Evolutionary conservation across 2,329 filamentous ascomycete species (phyloP).

Genomic region (Teratosphaeria viscida): DNA sequence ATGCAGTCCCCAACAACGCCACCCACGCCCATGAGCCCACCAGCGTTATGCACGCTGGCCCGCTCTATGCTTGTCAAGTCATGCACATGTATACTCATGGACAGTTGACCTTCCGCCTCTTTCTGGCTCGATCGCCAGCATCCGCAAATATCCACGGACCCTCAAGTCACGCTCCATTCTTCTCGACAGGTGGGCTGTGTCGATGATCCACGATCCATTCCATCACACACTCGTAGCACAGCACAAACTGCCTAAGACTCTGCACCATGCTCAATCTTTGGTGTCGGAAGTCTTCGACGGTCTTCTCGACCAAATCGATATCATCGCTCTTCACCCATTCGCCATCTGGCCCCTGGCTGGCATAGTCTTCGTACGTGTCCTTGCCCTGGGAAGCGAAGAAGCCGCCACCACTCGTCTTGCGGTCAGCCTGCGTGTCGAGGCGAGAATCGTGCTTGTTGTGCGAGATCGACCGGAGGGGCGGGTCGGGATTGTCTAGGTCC

Average conservation of each 20-base stretch:
- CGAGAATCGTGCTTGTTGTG: not conserved
- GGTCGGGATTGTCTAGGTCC: slow-evolving; percentile 27
- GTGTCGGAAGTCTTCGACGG: slow-evolving; percentile 79
- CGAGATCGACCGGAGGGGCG: not conserved
- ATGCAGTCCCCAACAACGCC: not conserved
- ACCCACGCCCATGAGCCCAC: not conserved
- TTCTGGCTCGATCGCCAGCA: not conserved
- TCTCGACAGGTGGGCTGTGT: not conserved
- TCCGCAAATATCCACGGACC: not conserved
- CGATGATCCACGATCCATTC: slow-evolving; percentile 60
- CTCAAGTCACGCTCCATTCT: not conserved
- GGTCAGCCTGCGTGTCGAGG: not conserved
- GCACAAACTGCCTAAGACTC: slow-evolving; percentile 80
- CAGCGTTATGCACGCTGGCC: not conserved
- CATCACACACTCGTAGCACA: slow-evolving; percentile 90
- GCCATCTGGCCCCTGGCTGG: slow-evolving; percentile 28
- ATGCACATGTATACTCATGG: not conserved
- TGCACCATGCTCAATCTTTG: slow-evolving; percentile 96
- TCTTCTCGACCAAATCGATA: slow-evolving; percentile 71
- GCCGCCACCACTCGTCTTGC: slow-evolving; percentile 4
- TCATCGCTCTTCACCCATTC: slow-evolving; percentile 60
- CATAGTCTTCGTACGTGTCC: slow-evolving; percentile 2
- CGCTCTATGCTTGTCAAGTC: not conserved
- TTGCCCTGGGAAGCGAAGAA: slow-evolving; percentile 18
- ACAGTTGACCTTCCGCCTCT: not conserved